Percentiles rank a stretch among this genome's conserved stretches.
These are phyloP conservation scores for Talaromyces marneffei DNA, from an alignment of 2,329 filamentous ascomycete genomes.

Conservation along the genomic window DNA sequence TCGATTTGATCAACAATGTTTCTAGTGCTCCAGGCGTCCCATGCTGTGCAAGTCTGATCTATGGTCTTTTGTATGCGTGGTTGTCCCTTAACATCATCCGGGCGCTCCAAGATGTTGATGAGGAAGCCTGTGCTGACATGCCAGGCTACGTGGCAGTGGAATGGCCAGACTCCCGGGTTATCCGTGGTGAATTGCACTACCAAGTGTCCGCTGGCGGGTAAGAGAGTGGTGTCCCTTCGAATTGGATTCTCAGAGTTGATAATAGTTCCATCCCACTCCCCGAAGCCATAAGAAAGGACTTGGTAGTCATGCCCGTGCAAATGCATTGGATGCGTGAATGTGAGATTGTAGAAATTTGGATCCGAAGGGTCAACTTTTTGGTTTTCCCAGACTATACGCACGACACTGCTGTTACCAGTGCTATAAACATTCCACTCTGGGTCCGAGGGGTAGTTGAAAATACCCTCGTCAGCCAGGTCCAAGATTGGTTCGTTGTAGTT, in stretches of 20 bases:
- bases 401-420: neutral
- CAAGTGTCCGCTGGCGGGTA: constrained; percentile 47
- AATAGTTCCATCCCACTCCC: neutral
- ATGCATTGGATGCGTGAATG: constrained; percentile 2
- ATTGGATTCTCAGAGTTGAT: neutral
- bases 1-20: neutral
- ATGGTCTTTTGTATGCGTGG: neutral
- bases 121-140: constrained; percentile 34
- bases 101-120: neutral
- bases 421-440: constrained; percentile 1
- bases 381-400: constrained; percentile 1
- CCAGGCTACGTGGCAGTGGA: constrained; percentile 75
- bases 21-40: neutral
- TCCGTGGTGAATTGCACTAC: constrained; percentile 46
- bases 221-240: neutral
- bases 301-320: constrained; percentile 2
- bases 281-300: neutral
- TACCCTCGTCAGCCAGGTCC: neutral
- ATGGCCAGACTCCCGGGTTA: constrained; percentile 53
- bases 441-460: neutral
- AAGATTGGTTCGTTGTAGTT: constrained; percentile 1
- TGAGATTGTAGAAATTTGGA: neutral
- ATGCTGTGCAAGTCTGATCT: neutral
- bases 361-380: neutral
- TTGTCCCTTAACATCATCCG: neutral